A percentile compares a stretch with the other conserved stretches of the same genome.
phyloP scores from a whole-genome alignment of 768 basidiomycete genomes.

The Psilocybe subaeruginosa region DNA sequence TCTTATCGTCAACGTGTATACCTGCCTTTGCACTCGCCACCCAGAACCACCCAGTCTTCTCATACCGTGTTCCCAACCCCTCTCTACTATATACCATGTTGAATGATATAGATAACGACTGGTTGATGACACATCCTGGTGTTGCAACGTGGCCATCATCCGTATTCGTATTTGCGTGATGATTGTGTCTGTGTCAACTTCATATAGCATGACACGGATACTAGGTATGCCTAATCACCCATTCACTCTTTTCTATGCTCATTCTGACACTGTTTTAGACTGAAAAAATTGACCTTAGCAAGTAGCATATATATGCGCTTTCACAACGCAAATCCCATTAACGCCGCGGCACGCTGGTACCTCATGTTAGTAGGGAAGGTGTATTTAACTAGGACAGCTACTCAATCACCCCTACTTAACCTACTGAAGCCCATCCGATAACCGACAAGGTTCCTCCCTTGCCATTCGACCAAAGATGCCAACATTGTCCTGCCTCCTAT shows the following conservation, averaged over 20 bases:
- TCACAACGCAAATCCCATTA: conserved; percentile 8
- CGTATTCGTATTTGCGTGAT: too few relatives aligned
- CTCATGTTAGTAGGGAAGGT: conserved; percentile 16
- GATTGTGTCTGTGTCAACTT: too few relatives aligned
- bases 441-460: background rate
- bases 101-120: too few relatives aligned
- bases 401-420: background rate
- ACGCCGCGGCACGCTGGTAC: conserved; percentile 13
- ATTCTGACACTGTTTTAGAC: too few relatives aligned
- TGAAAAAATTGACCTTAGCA: background rate
- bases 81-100: too few relatives aligned
- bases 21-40: background rate
- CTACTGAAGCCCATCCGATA: background rate
- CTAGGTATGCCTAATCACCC: too few relatives aligned
- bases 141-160: too few relatives aligned
- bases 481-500: background rate
- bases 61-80: background rate
- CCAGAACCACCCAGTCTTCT: background rate
- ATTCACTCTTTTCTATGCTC: too few relatives aligned
- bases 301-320: background rate
- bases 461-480: background rate
- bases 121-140: too few relatives aligned
- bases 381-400: conserved; percentile 13
- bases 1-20: background rate
- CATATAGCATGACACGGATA: too few relatives aligned